Base-by-base conservation (phyloP, 345 rosid species). In the Isatis tinctoria region DNA sequence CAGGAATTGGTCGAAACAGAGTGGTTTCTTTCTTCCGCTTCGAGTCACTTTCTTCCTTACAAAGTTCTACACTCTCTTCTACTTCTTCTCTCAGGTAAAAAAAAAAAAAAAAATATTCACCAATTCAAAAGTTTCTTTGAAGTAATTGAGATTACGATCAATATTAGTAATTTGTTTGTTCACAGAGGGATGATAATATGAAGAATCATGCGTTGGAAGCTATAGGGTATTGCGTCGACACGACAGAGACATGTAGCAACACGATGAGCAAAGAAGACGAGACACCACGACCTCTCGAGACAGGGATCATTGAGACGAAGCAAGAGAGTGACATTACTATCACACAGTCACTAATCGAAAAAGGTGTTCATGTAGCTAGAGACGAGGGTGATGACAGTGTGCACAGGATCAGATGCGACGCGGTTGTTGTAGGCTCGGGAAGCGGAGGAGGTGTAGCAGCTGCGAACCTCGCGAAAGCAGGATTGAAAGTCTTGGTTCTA, bases 391-490 rank as follows among this genome's bases (percentile, higher is more conserved):
- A 54, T 22, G 37, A 54, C 22, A 10, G 52, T 20, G 49, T 72
- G 64, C 69, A 67, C 7, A 79, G 80, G 73, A 83, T 87, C 76
- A 76, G 78, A 78, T 87, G 90, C 26, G 88, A 86, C 72, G 90
- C 45, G 1, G 85, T 86, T 17, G 70, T 86, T 3, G 70, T 86
- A 45, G 90, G 88, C 5, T 86, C 90, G 0, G 87, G 90, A 16
- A 79, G 86, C 4, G 88, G 90, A 56, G 88, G 88, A 68, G 90
- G 88, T n/a, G 88, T 84, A 6, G 87, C 87, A 41, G 88, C 88
- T 65, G 84, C 84, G n/a, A 74, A 68, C 16, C 83, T 86, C 0
- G 88, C 90, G 45, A 81, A 58, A 13, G 76, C 84, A 0, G 90
- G 87, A 22, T 66, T 67, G 4, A 87, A 84, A 81, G 90, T 87